A percentile compares a stretch with the other conserved stretches of the same genome.
phyloP scores from a whole-genome alignment of 2,329 filamentous ascomycete species.

The Xylariaceae sp. region DNA sequence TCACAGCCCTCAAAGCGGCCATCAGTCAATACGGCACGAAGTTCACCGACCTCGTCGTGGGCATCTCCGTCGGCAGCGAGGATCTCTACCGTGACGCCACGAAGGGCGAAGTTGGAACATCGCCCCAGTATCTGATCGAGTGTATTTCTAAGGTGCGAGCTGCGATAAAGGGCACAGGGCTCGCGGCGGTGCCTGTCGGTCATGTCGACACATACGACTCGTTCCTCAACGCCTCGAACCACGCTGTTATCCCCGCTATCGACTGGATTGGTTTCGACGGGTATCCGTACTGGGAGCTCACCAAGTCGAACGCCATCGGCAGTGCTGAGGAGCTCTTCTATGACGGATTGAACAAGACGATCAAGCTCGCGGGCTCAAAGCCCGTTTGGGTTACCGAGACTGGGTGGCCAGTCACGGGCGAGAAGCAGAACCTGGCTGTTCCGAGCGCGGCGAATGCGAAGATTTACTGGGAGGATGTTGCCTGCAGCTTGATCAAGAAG shows the following conservation, averaged over 20 bases:
- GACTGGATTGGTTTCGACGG: constrained; percentile 53
- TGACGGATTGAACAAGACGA: constrained; percentile 32
- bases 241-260: constrained; percentile 44
- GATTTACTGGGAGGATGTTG: constrained; percentile 32
- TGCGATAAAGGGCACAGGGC: constrained; percentile 39
- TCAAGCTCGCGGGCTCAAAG: constrained; percentile 49
- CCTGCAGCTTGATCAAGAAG: constrained; percentile 25
- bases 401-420: constrained; percentile 52
- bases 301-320: constrained; percentile 39
- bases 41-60: constrained; percentile 45
- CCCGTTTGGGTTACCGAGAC: constrained; percentile 63
- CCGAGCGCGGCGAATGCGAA: constrained; percentile 45
- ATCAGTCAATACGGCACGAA: constrained; percentile 41
- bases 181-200: constrained; percentile 40
- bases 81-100: constrained; percentile 49
- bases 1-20: constrained; percentile 45
- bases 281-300: constrained; percentile 51
- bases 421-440: constrained; percentile 41
- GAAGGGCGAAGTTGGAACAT: constrained; percentile 31
- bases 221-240: constrained; percentile 47
- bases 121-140: constrained; percentile 46
- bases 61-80: constrained; percentile 53
- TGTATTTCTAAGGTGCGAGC: constrained; percentile 55
- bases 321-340: constrained; percentile 42
- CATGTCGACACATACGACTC: constrained; percentile 56